These are phyloP conservation scores for Alternaria alternata DNA, from an alignment of 2,329 filamentous ascomycete species.

Conservation along the genomic window DNA sequence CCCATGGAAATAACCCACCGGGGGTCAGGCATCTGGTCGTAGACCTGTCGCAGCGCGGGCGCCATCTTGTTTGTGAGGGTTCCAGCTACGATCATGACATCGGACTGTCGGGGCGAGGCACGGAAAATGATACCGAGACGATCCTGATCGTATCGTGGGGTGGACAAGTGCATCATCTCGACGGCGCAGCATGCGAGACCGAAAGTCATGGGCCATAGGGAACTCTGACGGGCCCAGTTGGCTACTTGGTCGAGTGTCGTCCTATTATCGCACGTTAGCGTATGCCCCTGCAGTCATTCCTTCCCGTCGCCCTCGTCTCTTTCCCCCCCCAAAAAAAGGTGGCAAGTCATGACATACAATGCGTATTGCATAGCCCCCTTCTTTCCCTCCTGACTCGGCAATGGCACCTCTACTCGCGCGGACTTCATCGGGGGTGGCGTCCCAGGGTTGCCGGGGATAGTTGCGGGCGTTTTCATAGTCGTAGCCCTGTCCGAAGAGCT, in stretches of 20 bases:
- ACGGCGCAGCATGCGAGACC: constrained; percentile 89
- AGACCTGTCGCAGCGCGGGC: constrained; percentile 85
- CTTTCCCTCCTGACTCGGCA: constrained; percentile 79
- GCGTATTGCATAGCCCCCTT: constrained; percentile 86
- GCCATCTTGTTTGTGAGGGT: constrained; percentile 98
- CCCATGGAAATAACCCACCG: constrained; percentile 89
- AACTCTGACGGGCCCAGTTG: constrained; percentile 87
- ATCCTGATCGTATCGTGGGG: constrained; percentile 92
- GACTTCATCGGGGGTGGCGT: constrained; percentile 62
- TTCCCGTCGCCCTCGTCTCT: not conserved
- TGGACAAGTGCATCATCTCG: constrained; percentile 94
- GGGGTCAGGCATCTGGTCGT: constrained; percentile 95
- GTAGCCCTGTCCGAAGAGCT: constrained; percentile 71
- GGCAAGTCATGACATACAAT: constrained; percentile 67
- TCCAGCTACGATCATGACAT: constrained; percentile 94
- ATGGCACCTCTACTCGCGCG: constrained; percentile 73
- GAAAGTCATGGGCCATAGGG: constrained; percentile 93
- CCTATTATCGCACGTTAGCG: constrained; percentile 54
- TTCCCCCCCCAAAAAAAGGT: not conserved
- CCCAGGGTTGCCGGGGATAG: constrained; percentile 63
- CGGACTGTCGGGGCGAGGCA: constrained; percentile 86
- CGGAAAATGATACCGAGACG: constrained; percentile 91
- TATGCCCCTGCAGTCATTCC: not conserved
- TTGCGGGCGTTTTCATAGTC: constrained; percentile 61
- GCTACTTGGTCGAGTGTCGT: constrained; percentile 82